Base-by-base conservation (phyloP, 192 early-diverging fungal species). In the Backusella psychrophila region DNA sequence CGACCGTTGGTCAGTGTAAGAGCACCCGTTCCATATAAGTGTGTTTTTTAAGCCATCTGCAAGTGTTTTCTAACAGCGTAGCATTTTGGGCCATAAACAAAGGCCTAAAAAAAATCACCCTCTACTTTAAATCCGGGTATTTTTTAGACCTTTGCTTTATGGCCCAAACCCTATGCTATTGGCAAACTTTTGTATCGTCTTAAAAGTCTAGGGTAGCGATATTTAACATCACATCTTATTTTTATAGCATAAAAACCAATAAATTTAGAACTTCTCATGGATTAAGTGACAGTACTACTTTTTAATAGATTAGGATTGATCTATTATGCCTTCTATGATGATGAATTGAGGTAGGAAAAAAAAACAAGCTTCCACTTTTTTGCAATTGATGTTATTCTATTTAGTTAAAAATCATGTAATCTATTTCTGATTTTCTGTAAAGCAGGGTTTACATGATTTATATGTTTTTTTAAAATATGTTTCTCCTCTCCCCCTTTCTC, bases 391-490 rank as follows among this genome's bases (percentile, higher is more conserved):
- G 9, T n/a, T 23, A 26, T 53, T 21, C 19, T 21, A 44, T 53
- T 23, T 15, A 53, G 17, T 2, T 53, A 33, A 33, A 33, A 33
- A 33, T 33, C 33, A 33, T 33, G 33, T 33, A n/a, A 9, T 53
- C 17, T 59, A n/a, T 59, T 59, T 59, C n/a, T 63, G 23, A 63
- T 63, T 63, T 63, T 63, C 53, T 59, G 53, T 59, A 59, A 59
- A 59, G 53, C 17, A 59, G n/a, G 21, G 53, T 3, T 26, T 59
- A 21, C 53, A 59, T 59, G 53, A 26, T 63, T 8, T 23, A 12
- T 29, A 23, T 14, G 8, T 12, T 26, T 33, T 23, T 63, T 63
- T 49, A 49, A 49, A 49, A 49, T 49, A 15, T n/a, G 1, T n/a
- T 63, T 29, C 23, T 11, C 26, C 56, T 21, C n/a, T 56, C 21